Evolutionary conservation across 805 yeast species (phyloP).

Genomic region (Cyberlindnera japonica): DNA sequence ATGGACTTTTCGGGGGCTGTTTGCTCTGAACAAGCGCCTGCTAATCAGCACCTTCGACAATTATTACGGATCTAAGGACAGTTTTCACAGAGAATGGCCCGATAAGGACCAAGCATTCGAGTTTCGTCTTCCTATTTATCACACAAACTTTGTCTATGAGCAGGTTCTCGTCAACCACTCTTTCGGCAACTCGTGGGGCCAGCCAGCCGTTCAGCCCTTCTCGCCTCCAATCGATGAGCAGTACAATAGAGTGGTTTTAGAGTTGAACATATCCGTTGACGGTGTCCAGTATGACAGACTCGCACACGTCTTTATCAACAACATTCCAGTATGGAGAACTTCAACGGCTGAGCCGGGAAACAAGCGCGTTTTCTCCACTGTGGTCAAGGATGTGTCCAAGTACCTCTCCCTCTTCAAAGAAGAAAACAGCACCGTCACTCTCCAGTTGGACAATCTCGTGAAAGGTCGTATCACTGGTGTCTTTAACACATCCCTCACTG

Average conservation of each 20-base stretch:
- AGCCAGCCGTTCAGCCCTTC: conserved; percentile 42
- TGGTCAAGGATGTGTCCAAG: conserved; percentile 61
- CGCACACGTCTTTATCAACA: conserved; percentile 59
- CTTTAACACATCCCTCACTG: conserved; percentile 50
- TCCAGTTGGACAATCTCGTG: conserved; percentile 64
- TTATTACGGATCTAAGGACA: too few species aligned
- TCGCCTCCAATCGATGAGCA: conserved; percentile 41
- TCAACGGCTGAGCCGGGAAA: conserved; percentile 79
- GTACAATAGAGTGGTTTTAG: conserved; percentile 51
- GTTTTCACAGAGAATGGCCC: conserved; percentile 3
- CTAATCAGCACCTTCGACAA: too few species aligned
- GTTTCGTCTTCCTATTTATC: conserved; percentile 21
- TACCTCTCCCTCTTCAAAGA: conserved; percentile 47
- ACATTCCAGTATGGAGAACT: conserved; percentile 75
- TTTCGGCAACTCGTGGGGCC: conserved; percentile 61
- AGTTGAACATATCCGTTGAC: conserved; percentile 47
- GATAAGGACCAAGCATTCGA: conserved; percentile 22
- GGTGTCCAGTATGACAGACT: conserved; percentile 67
- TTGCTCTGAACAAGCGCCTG: too few species aligned
- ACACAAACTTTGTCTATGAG: conserved; percentile 33
- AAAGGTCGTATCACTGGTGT: conserved; percentile 55
- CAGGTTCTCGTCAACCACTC: conserved; percentile 40
- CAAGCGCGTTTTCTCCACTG: conserved; percentile 41
- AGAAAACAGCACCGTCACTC: conserved; percentile 38
- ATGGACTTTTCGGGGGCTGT: too few species aligned